A percentile compares a stretch with the other conserved stretches of the same genome.
These are phyloP conservation scores for Geotrichum phurueaensis DNA, from an alignment of 1,139 yeast genomes.

Conservation along the genomic window DNA sequence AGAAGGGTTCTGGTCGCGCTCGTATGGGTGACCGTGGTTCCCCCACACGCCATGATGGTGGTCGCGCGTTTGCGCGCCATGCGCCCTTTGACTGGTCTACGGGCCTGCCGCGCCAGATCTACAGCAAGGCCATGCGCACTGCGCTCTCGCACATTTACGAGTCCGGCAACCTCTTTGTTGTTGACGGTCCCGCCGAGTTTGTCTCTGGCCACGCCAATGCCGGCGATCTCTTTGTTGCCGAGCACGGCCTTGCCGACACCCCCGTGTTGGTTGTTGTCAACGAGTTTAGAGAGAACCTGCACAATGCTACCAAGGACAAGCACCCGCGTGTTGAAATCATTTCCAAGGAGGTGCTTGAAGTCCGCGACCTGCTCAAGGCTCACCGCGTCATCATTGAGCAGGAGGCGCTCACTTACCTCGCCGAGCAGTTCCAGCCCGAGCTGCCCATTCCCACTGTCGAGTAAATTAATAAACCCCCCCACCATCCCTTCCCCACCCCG, in stretches of 20 bases:
- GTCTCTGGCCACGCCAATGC: slow-evolving; percentile 45
- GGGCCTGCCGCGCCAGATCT: slow-evolving; percentile 67
- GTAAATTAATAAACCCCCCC: neutral
- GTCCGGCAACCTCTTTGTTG: slow-evolving; percentile 60
- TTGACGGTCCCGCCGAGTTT: slow-evolving; percentile 59
- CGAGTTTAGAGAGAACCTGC: slow-evolving; percentile 47
- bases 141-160: slow-evolving; percentile 80
- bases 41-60: slow-evolving; percentile 86
- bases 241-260: slow-evolving; percentile 39
- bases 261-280: slow-evolving; percentile 65
- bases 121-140: slow-evolving; percentile 66
- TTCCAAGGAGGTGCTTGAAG: slow-evolving; percentile 73
- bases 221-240: slow-evolving; percentile 49
- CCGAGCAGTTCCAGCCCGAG: slow-evolving; percentile 21
- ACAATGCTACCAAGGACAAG: slow-evolving; percentile 45
- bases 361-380: slow-evolving; percentile 78
- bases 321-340: slow-evolving; percentile 57
- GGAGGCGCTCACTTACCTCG: slow-evolving; percentile 55
- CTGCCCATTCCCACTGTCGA: slow-evolving; percentile 16
- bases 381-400: slow-evolving; percentile 69
- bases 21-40: slow-evolving; percentile 95
- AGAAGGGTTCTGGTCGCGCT: slow-evolving; percentile 92
- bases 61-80: slow-evolving; percentile 76
- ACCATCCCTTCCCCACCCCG: too few species aligned
- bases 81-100: slow-evolving; percentile 92